phyloP scores from a whole-genome alignment of 805 yeast genomes.

The Lipomyces yamanashiensis region DNA sequence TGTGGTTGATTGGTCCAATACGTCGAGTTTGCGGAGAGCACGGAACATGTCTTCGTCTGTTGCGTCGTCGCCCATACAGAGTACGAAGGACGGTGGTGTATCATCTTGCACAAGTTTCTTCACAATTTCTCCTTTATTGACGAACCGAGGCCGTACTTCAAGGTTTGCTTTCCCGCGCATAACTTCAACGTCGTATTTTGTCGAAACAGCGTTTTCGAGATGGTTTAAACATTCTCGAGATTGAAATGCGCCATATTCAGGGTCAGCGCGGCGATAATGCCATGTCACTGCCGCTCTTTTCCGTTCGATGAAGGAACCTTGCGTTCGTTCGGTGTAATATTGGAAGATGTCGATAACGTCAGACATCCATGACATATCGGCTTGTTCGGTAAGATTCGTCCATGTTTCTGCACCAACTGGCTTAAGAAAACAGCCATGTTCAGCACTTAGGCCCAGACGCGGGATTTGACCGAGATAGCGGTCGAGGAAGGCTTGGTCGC shows the following conservation, averaged over 20 bases:
- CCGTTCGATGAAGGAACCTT: conserved; percentile 83
- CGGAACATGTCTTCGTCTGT: conserved; percentile 98
- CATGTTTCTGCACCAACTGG: conserved; percentile 63
- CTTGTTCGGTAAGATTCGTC: conserved; percentile 79
- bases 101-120: conserved; percentile 66
- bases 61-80: conserved; percentile 93
- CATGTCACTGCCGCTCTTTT: conserved; percentile 95
- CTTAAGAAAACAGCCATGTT: conserved; percentile 95
- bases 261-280: conserved; percentile 96
- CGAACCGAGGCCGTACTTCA: conserved; percentile 94
- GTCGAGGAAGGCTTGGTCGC: conserved; percentile 88
- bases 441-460: conserved; percentile 83
- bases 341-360: conserved; percentile 75
- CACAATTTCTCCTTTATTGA: conserved; percentile 96
- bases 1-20: conserved; percentile 38
- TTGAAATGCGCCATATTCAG: conserved; percentile 87
- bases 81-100: conserved; percentile 56
- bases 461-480: conserved; percentile 79
- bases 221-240: conserved; percentile 74
- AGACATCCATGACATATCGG: conserved; percentile 95
- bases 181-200: conserved; percentile 81
- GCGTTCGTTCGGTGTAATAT: conserved; percentile 82
- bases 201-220: conserved; percentile 62
- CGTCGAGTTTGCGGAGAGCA: conserved; percentile 68
- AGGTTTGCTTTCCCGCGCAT: conserved; percentile 97